Evolutionary conservation across 225 moss, liverwort and hornwort species (phyloP).

Genomic region (Marchantia paleacea): DNA sequence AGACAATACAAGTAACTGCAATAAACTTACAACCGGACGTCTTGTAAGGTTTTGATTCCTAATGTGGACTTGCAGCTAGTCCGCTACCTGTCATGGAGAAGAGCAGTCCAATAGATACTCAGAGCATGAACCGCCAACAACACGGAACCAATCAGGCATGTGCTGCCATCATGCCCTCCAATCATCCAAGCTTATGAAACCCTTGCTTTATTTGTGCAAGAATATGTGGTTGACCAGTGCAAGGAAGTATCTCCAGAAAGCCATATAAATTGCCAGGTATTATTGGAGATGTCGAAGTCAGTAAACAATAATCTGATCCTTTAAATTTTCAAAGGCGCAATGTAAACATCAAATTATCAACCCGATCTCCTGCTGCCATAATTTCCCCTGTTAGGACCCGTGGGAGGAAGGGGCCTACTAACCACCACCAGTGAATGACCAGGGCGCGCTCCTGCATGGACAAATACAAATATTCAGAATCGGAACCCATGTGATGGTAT

Average conservation of each 20-base stretch:
- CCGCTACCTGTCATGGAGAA: constrained; percentile 40
- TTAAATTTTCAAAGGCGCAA: constrained; percentile 21
- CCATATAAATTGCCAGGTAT: constrained; percentile 30
- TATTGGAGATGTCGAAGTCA: constrained; percentile 24
- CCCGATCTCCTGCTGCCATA: constrained; percentile 36
- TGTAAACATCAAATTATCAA: constrained; percentile 26
- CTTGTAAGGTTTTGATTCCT: constrained; percentile 4
- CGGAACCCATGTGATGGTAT: no score
- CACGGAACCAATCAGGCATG: constrained; percentile 22
- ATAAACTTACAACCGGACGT: neutral
- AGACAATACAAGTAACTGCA: neutral
- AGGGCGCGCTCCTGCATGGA: constrained; percentile 33
- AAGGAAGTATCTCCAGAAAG: constrained; percentile 28
- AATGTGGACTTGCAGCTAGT: constrained; percentile 12
- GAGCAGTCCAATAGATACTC: constrained; percentile 23
- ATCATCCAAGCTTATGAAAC: constrained; percentile 29
- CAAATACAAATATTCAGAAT: neutral
- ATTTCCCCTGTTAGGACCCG: constrained; percentile 32
- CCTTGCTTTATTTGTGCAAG: constrained; percentile 42
- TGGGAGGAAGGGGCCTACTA: constrained; percentile 34
- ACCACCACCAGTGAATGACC: constrained; percentile 22
- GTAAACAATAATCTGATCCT: constrained; percentile 32
- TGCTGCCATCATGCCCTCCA: constrained; percentile 34
- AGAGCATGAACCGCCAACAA: constrained; percentile 26
- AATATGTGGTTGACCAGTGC: constrained; percentile 34